Conservation (phyloP, 352 stramenopile species). For the Globisporangium takayamanum region DNA sequence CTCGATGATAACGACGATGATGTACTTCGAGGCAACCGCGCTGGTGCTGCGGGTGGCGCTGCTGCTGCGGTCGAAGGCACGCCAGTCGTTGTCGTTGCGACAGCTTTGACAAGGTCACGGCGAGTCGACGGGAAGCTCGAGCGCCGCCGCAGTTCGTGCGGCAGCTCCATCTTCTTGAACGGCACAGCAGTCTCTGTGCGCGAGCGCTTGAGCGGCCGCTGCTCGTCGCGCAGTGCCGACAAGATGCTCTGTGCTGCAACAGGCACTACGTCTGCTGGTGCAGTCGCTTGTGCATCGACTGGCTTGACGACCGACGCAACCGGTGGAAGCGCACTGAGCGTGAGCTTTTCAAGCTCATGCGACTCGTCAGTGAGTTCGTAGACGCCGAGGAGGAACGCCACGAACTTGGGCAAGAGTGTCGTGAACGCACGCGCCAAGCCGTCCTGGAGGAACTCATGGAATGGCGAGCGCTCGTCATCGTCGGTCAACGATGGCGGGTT, state of each 20-base stretch:
- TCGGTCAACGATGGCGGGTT: slow-evolving; percentile 59
- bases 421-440: slow-evolving; percentile 39
- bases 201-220: slow-evolving; percentile 33
- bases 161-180: slow-evolving; percentile 44
- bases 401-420: slow-evolving; percentile 32
- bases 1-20: slow-evolving; percentile 5
- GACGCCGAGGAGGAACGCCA: slow-evolving; percentile 35
- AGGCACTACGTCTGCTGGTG: slow-evolving; percentile 2
- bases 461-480: slow-evolving; percentile 62
- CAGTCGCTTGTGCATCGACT: not conserved
- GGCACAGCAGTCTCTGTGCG: slow-evolving; percentile 21
- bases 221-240: slow-evolving; percentile 53
- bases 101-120: slow-evolving; percentile 2
- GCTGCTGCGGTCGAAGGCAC: slow-evolving; percentile 10
- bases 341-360: slow-evolving; percentile 9
- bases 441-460: slow-evolving; percentile 59
- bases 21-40: not conserved
- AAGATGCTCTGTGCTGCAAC: slow-evolving; percentile 40
- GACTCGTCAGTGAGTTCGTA: slow-evolving; percentile 59
- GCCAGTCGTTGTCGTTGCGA: not conserved
- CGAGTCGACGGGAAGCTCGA: slow-evolving; percentile 15
- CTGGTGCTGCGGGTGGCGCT: slow-evolving; percentile 16
- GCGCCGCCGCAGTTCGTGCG: slow-evolving; percentile 6
- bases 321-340: slow-evolving; percentile 10
- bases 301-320: slow-evolving; percentile 1